phyloP scores from a whole-genome alignment of 495 filamentous ascomycete genomes.

The Trichocladium uniseriatum region DNA sequence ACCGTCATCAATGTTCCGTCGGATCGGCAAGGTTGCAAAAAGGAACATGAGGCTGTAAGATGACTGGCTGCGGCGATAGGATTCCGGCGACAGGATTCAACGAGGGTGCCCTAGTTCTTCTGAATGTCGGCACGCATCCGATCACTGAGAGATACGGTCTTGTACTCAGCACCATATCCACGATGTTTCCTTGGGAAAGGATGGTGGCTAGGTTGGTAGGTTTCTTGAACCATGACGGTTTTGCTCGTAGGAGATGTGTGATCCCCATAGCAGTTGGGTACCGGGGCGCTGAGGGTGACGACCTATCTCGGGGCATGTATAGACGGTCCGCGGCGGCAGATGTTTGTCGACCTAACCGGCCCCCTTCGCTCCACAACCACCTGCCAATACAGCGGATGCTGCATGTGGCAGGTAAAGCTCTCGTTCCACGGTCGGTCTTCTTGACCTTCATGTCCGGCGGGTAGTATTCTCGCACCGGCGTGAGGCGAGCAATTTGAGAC shows the following conservation, averaged over 20 bases:
- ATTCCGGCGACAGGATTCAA: conserved; percentile 29
- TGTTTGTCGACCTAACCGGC: not conserved
- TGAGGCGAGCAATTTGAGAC: conserved; percentile 32
- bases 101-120: conserved; percentile 31
- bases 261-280: conserved; percentile 25
- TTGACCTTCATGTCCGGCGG: conserved; percentile 40
- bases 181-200: conserved; percentile 21
- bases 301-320: conserved; percentile 19
- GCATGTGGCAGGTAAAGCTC: conserved; percentile 39
- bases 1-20: conserved; percentile 24
- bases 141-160: conserved; percentile 13
- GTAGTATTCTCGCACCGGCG: conserved; percentile 48
- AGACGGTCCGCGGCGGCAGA: not conserved
- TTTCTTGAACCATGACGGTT: conserved; percentile 16
- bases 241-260: conserved; percentile 21
- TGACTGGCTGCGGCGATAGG: conserved; percentile 1
- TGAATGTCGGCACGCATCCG: conserved; percentile 26
- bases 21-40: conserved; percentile 25
- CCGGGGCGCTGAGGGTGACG: conserved; percentile 2
- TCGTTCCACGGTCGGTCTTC: conserved; percentile 42
- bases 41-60: conserved; percentile 22
- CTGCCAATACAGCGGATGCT: conserved; percentile 42
- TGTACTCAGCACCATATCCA: conserved; percentile 24
- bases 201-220: conserved; percentile 13
- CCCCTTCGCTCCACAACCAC: conserved; percentile 24